Percentiles rank a stretch among this genome's conserved stretches.
Evolutionary conservation across 192 early-diverging fungal genomes (phyloP).

Genomic region (Coemansia sp.): DNA sequence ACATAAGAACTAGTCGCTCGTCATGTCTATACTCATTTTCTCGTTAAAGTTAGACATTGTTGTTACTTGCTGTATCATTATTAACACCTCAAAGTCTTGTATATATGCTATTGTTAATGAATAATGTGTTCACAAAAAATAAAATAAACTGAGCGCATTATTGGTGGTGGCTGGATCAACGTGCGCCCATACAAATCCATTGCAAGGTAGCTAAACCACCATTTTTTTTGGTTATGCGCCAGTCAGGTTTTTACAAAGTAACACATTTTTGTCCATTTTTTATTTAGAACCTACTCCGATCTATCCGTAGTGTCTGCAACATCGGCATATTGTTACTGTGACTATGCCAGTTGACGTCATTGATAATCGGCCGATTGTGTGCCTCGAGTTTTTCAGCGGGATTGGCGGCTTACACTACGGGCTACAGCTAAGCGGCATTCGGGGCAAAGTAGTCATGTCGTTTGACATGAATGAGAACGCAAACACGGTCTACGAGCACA

Average conservation of each 20-base stretch:
- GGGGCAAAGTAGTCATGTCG: conserved; percentile 30
- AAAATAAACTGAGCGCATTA: background rate
- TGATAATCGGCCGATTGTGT: conserved; percentile 14
- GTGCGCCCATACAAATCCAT: background rate
- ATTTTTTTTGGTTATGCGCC: background rate
- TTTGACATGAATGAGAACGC: conserved; percentile 57
- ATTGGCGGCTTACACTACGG: conserved; percentile 56
- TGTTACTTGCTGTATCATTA: background rate
- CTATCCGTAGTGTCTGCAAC: background rate
- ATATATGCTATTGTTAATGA: background rate
- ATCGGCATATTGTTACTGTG: background rate
- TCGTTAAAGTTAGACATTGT: background rate
- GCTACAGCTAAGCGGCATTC: conserved; percentile 28
- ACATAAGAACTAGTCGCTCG: background rate
- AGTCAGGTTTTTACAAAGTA: background rate
- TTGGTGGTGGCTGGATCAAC: background rate
- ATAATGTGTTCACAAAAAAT: too few relatives aligned
- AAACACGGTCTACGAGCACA: conserved; percentile 48
- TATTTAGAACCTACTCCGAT: background rate
- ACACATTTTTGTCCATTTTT: background rate
- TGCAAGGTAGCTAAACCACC: background rate
- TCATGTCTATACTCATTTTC: background rate
- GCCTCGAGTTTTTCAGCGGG: conserved; percentile 56
- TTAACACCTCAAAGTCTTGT: background rate
- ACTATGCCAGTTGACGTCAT: conserved; percentile 7